Conservation (phyloP, 176 grass and related monocot genomes). For the Eragrostis curvula region DNA sequence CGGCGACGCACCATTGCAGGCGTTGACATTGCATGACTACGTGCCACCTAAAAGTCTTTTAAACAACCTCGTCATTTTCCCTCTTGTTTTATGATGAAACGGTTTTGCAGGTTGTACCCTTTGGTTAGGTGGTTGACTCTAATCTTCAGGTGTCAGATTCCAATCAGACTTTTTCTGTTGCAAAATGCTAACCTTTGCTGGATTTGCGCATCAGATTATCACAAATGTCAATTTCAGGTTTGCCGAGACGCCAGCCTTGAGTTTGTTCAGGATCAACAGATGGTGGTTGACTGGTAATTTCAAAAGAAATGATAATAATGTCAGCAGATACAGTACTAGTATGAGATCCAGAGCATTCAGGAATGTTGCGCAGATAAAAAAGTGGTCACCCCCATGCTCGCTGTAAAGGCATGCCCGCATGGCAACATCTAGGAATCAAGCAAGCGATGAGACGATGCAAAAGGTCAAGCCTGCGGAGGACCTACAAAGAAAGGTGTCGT, state of each 20-base stretch:
- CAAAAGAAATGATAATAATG: no score
- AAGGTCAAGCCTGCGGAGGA: conserved; percentile 1
- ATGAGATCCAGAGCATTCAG: background rate
- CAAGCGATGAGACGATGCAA: conserved; percentile 19
- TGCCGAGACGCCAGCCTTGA: background rate
- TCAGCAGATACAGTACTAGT: background rate
- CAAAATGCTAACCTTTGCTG: background rate
- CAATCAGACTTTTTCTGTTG: conserved; percentile 9
- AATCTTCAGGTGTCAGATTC: background rate
- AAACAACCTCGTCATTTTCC: background rate
- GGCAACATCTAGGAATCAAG: conserved; percentile 31
- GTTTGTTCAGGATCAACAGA: background rate
- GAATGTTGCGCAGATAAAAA: background rate
- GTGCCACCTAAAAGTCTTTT: background rate
- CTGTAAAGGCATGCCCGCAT: background rate
- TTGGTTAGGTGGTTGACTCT: background rate
- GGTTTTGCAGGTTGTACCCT: background rate
- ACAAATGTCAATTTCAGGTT: background rate
- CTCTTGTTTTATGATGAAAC: background rate
- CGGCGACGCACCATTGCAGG: background rate
- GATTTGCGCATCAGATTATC: no score
- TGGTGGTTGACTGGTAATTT: no score
- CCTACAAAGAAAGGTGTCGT: conserved; percentile 27
- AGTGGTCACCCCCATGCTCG: background rate
- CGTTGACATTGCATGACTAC: conserved; percentile 34